A percentile compares a stretch with the other conserved stretches of the same genome.
Evolutionary conservation across 441 rosid species (phyloP).

Genomic region (Aquilaria agallochum): DNA sequence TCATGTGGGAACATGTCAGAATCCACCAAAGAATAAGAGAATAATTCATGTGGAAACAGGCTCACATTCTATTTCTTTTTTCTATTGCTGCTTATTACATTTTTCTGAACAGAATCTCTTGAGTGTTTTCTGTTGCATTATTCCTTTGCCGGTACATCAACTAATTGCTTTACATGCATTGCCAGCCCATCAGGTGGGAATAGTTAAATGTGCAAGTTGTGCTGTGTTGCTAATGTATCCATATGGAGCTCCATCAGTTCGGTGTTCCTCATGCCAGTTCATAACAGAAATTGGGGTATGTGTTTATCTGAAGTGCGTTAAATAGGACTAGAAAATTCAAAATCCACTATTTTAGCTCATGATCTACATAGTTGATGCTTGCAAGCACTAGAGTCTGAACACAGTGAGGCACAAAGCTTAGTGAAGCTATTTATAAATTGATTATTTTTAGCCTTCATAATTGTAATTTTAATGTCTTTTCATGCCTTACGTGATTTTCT

Average conservation of each 20-base stretch:
- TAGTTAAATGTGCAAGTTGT: conserved; percentile 60
- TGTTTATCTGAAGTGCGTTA: background rate
- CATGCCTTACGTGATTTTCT: no score
- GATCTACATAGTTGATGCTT: no score
- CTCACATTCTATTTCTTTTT: background rate
- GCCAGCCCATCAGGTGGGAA: conserved; percentile 70
- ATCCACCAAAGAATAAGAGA: no score
- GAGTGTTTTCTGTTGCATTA: background rate
- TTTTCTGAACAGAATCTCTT: background rate
- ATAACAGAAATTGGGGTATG: conserved; percentile 74
- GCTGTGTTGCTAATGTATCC: conserved; percentile 68
- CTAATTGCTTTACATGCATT: background rate
- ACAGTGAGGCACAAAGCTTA: no score
- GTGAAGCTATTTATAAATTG: no score
- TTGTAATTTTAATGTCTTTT: no score
- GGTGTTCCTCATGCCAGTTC: conserved; percentile 68
- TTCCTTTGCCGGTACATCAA: background rate
- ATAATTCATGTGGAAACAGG: background rate
- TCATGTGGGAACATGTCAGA: no score
- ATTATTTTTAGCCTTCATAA: no score
- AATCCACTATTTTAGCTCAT: no score
- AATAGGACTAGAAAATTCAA: no score
- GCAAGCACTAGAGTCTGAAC: no score
- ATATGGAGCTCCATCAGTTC: conserved; percentile 71
- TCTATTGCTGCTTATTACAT: background rate